Conservation (phyloP, 1,139 yeast genomes). For the Eremothecium gossypii region DNA sequence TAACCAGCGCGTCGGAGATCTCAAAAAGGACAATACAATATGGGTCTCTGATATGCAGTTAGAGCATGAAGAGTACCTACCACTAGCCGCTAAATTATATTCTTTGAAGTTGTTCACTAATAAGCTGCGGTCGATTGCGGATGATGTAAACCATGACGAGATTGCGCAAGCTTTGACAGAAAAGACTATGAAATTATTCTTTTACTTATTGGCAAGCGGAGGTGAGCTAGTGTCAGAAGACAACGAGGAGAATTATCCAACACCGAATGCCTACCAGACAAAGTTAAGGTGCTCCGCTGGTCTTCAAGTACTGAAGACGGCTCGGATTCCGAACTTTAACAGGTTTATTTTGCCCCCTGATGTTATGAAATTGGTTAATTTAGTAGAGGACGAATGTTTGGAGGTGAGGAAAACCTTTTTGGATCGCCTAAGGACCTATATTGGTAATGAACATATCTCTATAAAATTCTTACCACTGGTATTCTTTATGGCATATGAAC, state of each 20-base stretch:
- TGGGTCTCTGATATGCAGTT: conserved; percentile 47
- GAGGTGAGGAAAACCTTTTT: conserved; percentile 50
- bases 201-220: conserved; percentile 60
- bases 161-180: conserved; percentile 37
- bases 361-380: conserved; percentile 44
- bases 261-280: conserved; percentile 55
- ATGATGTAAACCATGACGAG: conserved; percentile 20
- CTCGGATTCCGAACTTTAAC: conserved; percentile 46
- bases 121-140: conserved; percentile 43
- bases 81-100: conserved; percentile 40
- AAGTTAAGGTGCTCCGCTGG: conserved; percentile 67
- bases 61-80: conserved; percentile 27
- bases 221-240: conserved; percentile 63
- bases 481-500: conserved; percentile 73
- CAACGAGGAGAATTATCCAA: conserved; percentile 40
- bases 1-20: conserved; percentile 33
- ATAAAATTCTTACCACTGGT: conserved; percentile 58
- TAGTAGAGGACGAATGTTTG: conserved; percentile 59
- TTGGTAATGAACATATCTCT: conserved; percentile 48
- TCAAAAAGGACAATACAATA: conserved; percentile 23
- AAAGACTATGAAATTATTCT: conserved; percentile 59
- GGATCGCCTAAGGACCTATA: conserved; percentile 41
- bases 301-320: conserved; percentile 51
- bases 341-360: conserved; percentile 44
- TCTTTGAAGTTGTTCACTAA: conserved; percentile 57